Evolutionary conservation across 1,139 yeast genomes (phyloP).

Genomic region (Suhomyces chickasaworum): DNA sequence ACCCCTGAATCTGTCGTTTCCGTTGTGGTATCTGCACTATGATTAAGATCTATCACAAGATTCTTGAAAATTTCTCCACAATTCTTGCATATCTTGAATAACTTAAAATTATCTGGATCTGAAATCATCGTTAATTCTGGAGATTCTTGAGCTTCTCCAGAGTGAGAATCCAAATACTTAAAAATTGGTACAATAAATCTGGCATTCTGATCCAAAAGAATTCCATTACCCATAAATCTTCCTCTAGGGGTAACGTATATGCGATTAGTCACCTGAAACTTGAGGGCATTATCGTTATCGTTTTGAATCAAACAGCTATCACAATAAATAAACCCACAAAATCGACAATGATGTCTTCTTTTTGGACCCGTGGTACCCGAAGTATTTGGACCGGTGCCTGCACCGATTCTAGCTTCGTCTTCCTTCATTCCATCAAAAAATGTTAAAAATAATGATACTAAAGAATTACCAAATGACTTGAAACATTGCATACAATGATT

Average conservation of each 20-base stretch:
- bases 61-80: conserved; percentile 39
- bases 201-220: conserved; percentile 37
- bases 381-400: neutral
- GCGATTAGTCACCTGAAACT: conserved; percentile 9
- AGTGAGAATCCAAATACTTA: conserved; percentile 22
- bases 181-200: conserved; percentile 42
- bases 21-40: conserved; percentile 11
- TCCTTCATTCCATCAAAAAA: conserved; percentile 15
- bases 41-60: conserved; percentile 33
- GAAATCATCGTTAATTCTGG: conserved; percentile 6
- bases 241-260: conserved; percentile 17
- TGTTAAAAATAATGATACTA: conserved; percentile 17
- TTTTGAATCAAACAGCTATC: conserved; percentile 32
- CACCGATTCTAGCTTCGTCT: conserved; percentile 2
- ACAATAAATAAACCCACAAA: conserved; percentile 46
- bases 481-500: conserved; percentile 48
- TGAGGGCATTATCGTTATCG: conserved; percentile 16
- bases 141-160: conserved; percentile 8
- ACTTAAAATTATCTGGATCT: conserved; percentile 22
- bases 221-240: conserved; percentile 22
- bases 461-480: conserved; percentile 35
- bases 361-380: conserved; percentile 11
- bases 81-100: conserved; percentile 40
- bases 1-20: neutral
- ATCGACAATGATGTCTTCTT: conserved; percentile 48